Evolutionary conservation across 768 basidiomycete species (phyloP), one percentile per base, ranked within the genome.

Genomic region (Dacryopinax spathularia): DNA sequence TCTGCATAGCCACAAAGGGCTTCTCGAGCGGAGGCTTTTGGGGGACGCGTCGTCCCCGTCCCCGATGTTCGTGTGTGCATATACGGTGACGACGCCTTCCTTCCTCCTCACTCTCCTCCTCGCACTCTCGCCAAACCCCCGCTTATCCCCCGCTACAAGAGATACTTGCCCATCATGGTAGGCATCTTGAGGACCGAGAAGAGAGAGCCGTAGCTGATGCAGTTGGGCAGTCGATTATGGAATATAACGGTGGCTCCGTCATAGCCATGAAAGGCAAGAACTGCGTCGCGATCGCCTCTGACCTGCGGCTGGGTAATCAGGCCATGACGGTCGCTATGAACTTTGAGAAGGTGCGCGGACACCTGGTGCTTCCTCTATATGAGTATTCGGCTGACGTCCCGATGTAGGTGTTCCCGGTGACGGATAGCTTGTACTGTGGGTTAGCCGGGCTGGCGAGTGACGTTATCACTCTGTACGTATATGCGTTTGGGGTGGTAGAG

Each of bases 181-280:
- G 2, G 64, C 12, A 25, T 12, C 10, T 15, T 10, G 34, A 33
- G 16, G 20, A 9, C 5, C 2, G 15, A 34, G 33, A 31, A 7
- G 34, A 6, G 15, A 61, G 6, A 31, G 22, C 22, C 4, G 33
- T 22, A 9, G 35, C 34, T 65, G 64, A 66, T 61, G 5, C 31
- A 25, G 20, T 31, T 15, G 20, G 36, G 16, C 35, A 92, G 90
- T 92, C 90, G 72, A 85, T 88, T 69, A 88, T 95, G 89, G 82
- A 91, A 76, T 80, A 86, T 66, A 97, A 96, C 81, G 94, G 94
- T 79, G 96, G 96, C 77, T 96, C 94, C 77, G 91, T 95, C 70
- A 82, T 99, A 76, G 96, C 96, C 79, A 99, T 99, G 96, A 88
- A 88, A 65, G 96, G 96, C 67, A 97, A 98, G 77, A 88, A 92